phyloP scores from a whole-genome alignment of 306 rosid species.

The Luffa acutangula region DNA sequence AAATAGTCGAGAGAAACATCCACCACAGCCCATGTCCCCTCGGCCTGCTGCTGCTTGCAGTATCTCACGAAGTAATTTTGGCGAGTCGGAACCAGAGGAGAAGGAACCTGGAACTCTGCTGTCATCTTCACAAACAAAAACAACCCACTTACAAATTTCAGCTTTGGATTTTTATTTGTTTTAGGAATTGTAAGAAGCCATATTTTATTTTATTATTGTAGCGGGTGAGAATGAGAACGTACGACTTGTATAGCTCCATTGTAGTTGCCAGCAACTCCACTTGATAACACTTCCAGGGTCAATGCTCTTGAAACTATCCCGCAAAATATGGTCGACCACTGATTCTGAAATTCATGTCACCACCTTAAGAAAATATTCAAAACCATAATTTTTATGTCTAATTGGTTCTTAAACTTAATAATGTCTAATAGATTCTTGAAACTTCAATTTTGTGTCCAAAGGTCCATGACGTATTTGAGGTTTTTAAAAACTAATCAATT shows the following conservation, averaged over 20 bases:
- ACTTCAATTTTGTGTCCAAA: too few relatives aligned
- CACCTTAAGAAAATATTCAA: too few relatives aligned
- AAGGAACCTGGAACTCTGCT: conserved; percentile 65
- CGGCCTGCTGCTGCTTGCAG: conserved; percentile 43
- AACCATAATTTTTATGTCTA: too few relatives aligned
- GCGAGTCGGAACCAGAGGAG: conserved; percentile 57
- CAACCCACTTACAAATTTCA: background rate
- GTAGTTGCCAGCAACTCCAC: conserved; percentile 47
- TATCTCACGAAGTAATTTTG: conserved; percentile 50
- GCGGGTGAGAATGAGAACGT: background rate
- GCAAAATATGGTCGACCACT: conserved; percentile 53
- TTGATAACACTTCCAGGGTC: conserved; percentile 52
- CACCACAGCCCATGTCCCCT: conserved; percentile 60
- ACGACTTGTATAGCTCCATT: conserved; percentile 76
- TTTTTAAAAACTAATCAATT: too few relatives aligned
- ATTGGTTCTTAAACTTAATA: too few relatives aligned
- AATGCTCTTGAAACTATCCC: conserved; percentile 57
- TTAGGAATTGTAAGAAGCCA: too few relatives aligned
- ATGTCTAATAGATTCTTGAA: too few relatives aligned
- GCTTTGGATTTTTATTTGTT: too few relatives aligned
- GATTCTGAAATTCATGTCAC: conserved; percentile 26
- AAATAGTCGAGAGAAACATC: conserved; percentile 59
- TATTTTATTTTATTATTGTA: too few relatives aligned
- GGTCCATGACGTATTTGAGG: too few relatives aligned
- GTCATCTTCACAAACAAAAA: conserved; percentile 21